These are phyloP conservation scores for Teratosphaeria viscida DNA, from an alignment of 2,329 filamentous ascomycete genomes.

Conservation along the genomic window DNA sequence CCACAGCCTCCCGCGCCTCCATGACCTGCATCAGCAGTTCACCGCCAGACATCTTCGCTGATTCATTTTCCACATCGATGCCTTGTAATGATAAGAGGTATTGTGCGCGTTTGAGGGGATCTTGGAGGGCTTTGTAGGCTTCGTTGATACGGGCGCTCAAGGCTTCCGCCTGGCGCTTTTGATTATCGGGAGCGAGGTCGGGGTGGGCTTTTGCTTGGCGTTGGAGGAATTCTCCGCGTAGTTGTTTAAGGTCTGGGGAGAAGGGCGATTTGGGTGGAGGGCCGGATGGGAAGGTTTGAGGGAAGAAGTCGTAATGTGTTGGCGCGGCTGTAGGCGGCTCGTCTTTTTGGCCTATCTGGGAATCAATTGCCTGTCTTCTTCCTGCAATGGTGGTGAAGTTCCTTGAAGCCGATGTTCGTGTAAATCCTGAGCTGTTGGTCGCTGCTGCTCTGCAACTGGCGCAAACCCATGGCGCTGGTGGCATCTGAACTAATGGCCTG, in stretches of 20 bases:
- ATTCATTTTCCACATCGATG: constrained; percentile 73
- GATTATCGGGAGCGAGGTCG: constrained; percentile 46
- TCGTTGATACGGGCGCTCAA: constrained; percentile 79
- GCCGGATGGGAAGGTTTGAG: constrained; percentile 61
- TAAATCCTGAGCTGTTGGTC: neutral
- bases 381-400: neutral
- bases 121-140: constrained; percentile 74
- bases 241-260: constrained; percentile 54
- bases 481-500: neutral
- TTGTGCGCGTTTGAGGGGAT: constrained; percentile 74
- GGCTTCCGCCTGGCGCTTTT: constrained; percentile 58
- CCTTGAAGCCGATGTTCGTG: neutral
- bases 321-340: neutral
- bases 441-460: neutral
- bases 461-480: neutral
- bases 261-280: constrained; percentile 72
- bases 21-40: constrained; percentile 69
- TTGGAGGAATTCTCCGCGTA: constrained; percentile 77
- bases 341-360: neutral
- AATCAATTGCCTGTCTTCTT: neutral
- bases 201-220: constrained; percentile 71
- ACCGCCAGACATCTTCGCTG: constrained; percentile 56
- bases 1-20: constrained; percentile 58
- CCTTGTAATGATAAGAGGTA: constrained; percentile 65
- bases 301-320: constrained; percentile 85